These are phyloP conservation scores for Pseudevernia furfuracea DNA, from an alignment of 495 filamentous ascomycete species.

Conservation along the genomic window DNA sequence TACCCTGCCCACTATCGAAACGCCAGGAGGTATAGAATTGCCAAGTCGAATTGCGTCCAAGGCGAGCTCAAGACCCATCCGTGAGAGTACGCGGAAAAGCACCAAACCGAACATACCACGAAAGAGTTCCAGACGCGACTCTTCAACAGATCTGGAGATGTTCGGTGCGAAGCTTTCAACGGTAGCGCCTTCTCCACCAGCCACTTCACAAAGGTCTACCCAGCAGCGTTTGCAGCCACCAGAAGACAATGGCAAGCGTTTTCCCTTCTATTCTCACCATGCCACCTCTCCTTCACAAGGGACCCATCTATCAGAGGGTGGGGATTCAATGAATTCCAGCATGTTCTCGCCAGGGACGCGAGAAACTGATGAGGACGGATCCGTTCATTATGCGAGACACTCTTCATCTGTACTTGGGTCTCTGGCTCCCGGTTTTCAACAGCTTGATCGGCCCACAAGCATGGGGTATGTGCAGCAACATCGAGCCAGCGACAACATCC, in stretches of 20 bases:
- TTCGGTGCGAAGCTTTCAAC: conserved; percentile 26
- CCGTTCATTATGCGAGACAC: conserved; percentile 23
- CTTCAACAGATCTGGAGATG: conserved; percentile 23
- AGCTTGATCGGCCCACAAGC: conserved; percentile 54
- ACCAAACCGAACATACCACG: conserved; percentile 44
- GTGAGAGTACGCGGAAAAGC: conserved; percentile 32
- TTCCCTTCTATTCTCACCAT: conserved; percentile 24
- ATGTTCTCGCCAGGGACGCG: conserved; percentile 16
- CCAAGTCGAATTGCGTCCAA: conserved; percentile 58
- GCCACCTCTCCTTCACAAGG: conserved; percentile 19
- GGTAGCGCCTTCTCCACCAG: conserved; percentile 25
- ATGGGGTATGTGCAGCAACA: conserved; percentile 71
- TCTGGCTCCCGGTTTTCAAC: conserved; percentile 26
- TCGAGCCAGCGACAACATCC: conserved; percentile 49
- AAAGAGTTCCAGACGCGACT: conserved; percentile 55
- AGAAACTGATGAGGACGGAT: conserved; percentile 8
- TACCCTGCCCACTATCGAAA: conserved; percentile 53
- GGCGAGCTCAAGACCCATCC: conserved; percentile 38
- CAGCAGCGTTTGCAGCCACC: conserved; percentile 19
- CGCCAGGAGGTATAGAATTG: conserved; percentile 53
- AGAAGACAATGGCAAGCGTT: conserved; percentile 16
- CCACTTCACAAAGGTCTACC: conserved; percentile 25
- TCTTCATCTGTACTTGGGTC: conserved; percentile 29
- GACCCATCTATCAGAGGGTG: conserved; percentile 23
- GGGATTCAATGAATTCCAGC: conserved; percentile 25